Conservation (phyloP, 768 basidiomycete genomes). For the Leucosporidium yakuticum region DNA sequence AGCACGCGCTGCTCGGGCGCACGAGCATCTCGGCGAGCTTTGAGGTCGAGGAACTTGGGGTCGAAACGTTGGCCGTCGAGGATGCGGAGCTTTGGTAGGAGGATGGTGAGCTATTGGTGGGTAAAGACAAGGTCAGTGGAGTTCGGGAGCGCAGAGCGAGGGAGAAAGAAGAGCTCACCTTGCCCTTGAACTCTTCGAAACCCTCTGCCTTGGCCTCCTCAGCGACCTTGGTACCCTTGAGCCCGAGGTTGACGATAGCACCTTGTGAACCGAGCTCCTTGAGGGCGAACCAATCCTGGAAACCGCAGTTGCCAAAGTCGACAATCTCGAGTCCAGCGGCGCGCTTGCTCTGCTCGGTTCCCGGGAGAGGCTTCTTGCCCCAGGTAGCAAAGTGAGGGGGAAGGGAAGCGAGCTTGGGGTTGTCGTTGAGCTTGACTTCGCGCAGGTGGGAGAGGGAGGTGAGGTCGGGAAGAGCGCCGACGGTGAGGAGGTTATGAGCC, state of each 20-base stretch:
- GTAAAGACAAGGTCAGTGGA: background rate
- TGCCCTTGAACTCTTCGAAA: slow-evolving; percentile 27
- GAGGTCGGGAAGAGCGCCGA: slow-evolving; percentile 29
- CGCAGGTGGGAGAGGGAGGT: slow-evolving; percentile 25
- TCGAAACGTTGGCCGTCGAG: slow-evolving; percentile 37
- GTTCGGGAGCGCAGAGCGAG: too few relatives aligned
- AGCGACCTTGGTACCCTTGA: slow-evolving; percentile 34
- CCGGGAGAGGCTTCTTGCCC: slow-evolving; percentile 15
- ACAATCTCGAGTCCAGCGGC: slow-evolving; percentile 27
- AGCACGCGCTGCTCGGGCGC: slow-evolving; percentile 23
- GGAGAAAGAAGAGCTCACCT: slow-evolving; percentile 8
- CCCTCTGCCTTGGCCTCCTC: slow-evolving; percentile 20
- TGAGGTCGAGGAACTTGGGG: slow-evolving; percentile 31
- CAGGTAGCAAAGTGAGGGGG: slow-evolving; percentile 28
- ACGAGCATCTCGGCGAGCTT: slow-evolving; percentile 13
- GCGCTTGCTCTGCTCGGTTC: background rate
- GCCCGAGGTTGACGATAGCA: slow-evolving; percentile 32
- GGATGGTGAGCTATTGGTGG: slow-evolving; percentile 27
- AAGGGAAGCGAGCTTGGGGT: slow-evolving; percentile 21
- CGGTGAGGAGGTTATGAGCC: slow-evolving; percentile 34
- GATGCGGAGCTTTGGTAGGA: slow-evolving; percentile 35
- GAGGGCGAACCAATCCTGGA: slow-evolving; percentile 34
- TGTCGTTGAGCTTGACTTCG: slow-evolving; percentile 34
- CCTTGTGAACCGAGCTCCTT: slow-evolving; percentile 19
- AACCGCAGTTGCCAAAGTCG: slow-evolving; percentile 28